Base-by-base conservation (phyloP, 768 basidiomycete genomes). In the Suillus occidentalis region DNA sequence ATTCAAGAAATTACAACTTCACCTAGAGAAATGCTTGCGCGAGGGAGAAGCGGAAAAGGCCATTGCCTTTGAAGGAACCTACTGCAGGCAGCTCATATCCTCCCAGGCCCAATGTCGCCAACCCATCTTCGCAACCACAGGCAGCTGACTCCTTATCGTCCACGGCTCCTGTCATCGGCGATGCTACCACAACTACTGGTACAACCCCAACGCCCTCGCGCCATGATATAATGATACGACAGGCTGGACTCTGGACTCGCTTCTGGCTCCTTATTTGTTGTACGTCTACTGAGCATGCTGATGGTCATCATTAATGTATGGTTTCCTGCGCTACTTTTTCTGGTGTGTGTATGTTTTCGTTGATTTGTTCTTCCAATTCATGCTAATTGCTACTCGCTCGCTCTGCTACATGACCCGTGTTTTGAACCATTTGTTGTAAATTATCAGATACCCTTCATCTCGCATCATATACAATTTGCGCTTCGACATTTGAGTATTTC, bases 221-320 rank as follows among this genome's bases (percentile, higher is more conserved):
- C 16, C 52, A 28, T 34, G 31, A 55, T 20, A 18, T 16, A 20
- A 34, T 31, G 31, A 4, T 55, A 0, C 18, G 18, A 34, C 28
- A 31, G 18, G 14, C 53, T n/a, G 31, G 53, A 34, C 31, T 20
- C 16, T 55, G 53, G 53, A 13, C 53, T 55, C 31, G 53, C 4
- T 34, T 55, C 53, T 55, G 53, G 53, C 31, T 55, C 5, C 20
- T 20, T 7, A 20, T 34, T 34, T 9, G 53, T n/a, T 55, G 53
- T 34, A 1, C 7, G 6, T 57, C 37, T 25, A 37, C 56, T n/a
- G 31, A 37, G 5, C 20, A 39, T 16, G 25, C 22, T 8, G 22
- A 39, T 16, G 14, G 25, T 52, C 16, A 4, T 28, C 37, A 57
- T 92, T 63, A 25, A 3, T 25, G 13, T 25, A 22, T 13, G 22